Evolutionary conservation across 768 basidiomycete genomes (phyloP).

Genomic region (Neoboletus magnificus): DNA sequence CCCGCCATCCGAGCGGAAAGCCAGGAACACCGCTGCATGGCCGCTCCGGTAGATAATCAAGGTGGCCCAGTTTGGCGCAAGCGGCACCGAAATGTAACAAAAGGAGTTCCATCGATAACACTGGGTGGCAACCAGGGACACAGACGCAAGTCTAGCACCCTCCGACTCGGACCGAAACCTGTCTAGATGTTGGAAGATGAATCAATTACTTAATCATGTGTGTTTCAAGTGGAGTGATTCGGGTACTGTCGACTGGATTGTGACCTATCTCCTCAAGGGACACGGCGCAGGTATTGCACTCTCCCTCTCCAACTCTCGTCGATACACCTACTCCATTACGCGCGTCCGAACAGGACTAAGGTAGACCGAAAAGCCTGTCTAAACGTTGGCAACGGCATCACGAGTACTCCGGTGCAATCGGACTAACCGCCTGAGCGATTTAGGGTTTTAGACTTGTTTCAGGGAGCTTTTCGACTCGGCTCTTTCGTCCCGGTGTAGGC

Average conservation of each 20-base stretch:
- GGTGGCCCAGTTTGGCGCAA: background rate
- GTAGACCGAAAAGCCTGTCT: background rate
- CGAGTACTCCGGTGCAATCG: background rate
- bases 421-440: background rate
- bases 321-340: background rate
- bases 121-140: background rate
- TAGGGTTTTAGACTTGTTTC: background rate
- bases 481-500: too few relatives aligned
- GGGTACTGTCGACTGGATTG: background rate
- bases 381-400: background rate
- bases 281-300: background rate
- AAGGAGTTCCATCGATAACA: background rate
- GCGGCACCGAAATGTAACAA: background rate
- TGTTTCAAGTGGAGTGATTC: background rate
- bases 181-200: background rate
- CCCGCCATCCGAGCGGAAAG: slow-evolving; percentile 4
- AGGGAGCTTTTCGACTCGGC: background rate
- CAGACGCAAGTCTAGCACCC: background rate
- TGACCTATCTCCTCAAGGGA: background rate
- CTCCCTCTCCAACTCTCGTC: background rate
- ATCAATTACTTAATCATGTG: too few relatives aligned
- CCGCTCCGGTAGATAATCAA: background rate
- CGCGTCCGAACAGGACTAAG: background rate
- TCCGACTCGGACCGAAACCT: background rate
- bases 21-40: background rate